Evolutionary conservation across 2,329 filamentous ascomycete genomes (phyloP), one percentile per base, ranked within the genome.

Genomic region (Neofusicoccum laricinum): DNA sequence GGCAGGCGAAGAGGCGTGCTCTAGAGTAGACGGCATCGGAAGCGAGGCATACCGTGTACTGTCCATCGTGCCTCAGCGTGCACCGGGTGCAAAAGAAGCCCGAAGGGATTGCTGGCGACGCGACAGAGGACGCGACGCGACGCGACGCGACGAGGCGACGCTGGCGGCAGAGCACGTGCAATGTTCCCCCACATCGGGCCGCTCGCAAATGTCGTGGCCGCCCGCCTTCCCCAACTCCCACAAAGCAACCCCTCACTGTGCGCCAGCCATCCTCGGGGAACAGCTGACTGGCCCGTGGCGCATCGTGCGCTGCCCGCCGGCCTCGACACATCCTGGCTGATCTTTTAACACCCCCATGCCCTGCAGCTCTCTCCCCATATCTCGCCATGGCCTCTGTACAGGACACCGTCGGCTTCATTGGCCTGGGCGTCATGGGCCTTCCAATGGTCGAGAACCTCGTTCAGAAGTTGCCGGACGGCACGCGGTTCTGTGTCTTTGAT

Each of bases 341-440:
- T 19, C 49, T 30, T 45, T n/a, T 15, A 34, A 45, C 30, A 8
- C 17, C 11, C 4, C 17, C 46, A 17, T 30, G 19, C 15, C 14
- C 38, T 21, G 25, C 21, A 34, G 14, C n/a, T 3, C n/a, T 14
- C 25, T 21, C n/a, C 4, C 30, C 38, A 25, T 12, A 10, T 2
- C 25, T 19, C 38, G 25, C 12, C 30, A 63, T 63, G 61, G 48
- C 30, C 12, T 38, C 38, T 19, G 21, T 30, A 3, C 46, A 46
- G 25, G 67, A 67, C n/a, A 73, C 64, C 3, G 49, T 82, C 21
- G 80, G 81, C 49, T 86, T 85, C 72, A 80, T 86, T 50, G 83
- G 84, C 67, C 76, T 85, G 1, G 84, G 84, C n/a, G 77, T 79
- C 11, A 86, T 85, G 84, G 84, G 84, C 0, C 77, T 76, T 61